A percentile compares a stretch with the other conserved stretches of the same genome.
phyloP scores from a whole-genome alignment of 2,329 filamentous ascomycete genomes.

The Fusarium xylarioides region DNA sequence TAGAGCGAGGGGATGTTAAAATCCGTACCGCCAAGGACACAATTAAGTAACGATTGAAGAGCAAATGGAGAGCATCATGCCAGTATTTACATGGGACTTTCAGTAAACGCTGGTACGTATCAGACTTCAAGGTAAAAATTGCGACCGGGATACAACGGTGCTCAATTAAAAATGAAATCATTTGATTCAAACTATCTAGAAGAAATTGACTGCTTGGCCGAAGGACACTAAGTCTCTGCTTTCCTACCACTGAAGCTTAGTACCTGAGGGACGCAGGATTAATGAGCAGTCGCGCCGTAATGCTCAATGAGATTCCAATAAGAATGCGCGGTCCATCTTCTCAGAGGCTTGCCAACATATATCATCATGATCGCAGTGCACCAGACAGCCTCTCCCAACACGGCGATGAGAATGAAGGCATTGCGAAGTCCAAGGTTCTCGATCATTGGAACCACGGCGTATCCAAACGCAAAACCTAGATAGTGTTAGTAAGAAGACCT shows the following conservation, averaged over 20 bases:
- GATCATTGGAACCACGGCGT: not conserved
- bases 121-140: not conserved
- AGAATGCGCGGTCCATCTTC: not conserved
- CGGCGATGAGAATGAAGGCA: not conserved
- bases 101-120: not conserved
- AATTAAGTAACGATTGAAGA: not conserved
- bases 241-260: not conserved
- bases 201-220: no score
- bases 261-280: not conserved
- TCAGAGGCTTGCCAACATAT: not conserved
- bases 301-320: not conserved
- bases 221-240: no score
- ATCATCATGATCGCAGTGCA: conserved; percentile 1
- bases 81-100: not conserved
- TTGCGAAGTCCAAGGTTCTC: not conserved
- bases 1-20: no score
- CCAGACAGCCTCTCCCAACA: not conserved
- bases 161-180: no score
- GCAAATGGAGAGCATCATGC: not conserved
- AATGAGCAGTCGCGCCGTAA: not conserved
- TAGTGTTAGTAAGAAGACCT: not conserved
- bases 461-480: not conserved
- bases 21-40: not conserved
- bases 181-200: not conserved
- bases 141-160: accelerated